A percentile compares a stretch with the other conserved stretches of the same genome.
Evolutionary conservation across 306 rosid species (phyloP).

Genomic region (Delonix regia): DNA sequence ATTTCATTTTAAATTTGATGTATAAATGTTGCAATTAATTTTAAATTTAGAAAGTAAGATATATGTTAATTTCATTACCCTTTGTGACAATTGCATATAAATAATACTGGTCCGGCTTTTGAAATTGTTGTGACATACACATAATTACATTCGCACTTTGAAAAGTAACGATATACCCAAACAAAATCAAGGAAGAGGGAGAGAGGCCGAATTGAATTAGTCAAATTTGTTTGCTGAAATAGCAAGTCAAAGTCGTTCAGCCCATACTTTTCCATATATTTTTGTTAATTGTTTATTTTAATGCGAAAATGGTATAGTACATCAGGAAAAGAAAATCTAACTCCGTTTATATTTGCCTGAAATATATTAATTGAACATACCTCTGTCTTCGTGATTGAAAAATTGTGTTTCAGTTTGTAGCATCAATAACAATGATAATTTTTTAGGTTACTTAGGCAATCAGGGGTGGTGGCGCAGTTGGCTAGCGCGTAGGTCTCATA

Average conservation of each 20-base stretch:
- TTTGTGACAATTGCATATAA: no score
- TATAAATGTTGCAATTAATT: no score
- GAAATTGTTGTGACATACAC: no score
- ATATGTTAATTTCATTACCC: no score
- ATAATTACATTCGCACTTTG: neutral
- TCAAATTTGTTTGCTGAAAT: neutral
- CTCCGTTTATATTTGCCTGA: neutral
- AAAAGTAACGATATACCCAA: neutral
- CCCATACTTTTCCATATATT: neutral
- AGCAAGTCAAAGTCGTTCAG: neutral
- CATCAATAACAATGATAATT: no score
- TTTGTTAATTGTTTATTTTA: neutral
- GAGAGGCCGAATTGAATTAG: neutral
- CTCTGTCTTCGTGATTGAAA: no score
- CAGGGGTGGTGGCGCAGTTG: conserved; percentile 85
- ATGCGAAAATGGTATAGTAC: neutral
- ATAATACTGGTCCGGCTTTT: no score
- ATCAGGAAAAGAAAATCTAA: neutral
- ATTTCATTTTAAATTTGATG: no score
- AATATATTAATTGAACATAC: neutral
- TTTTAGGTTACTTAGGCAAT: no score
- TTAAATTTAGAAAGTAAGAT: no score
- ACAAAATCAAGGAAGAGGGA: neutral
- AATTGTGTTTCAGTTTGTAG: no score
- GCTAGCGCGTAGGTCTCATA: conserved; percentile 91